Conservation (phyloP, 192 early-diverging fungal species). For the Entomortierella lignicola region DNA sequence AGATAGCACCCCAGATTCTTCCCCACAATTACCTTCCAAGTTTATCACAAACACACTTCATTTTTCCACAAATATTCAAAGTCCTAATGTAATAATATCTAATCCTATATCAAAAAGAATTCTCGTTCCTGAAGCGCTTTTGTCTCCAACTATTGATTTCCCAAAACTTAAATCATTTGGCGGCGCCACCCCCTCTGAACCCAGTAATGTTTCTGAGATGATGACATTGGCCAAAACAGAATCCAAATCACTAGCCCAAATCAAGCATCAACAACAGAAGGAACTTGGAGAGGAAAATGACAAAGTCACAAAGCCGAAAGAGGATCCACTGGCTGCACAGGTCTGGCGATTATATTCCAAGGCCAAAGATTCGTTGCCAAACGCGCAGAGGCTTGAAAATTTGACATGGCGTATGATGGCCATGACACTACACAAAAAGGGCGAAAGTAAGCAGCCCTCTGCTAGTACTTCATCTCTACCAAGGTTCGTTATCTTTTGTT, state of each 20-base stretch:
- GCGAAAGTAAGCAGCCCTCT: not conserved
- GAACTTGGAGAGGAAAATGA: not conserved
- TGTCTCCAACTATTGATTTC: constrained; percentile 16
- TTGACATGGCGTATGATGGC: constrained; percentile 85
- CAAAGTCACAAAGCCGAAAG: not conserved
- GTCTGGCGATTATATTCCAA: constrained; percentile 78
- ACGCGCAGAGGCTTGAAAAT: constrained; percentile 81
- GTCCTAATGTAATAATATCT: constrained; percentile 5
- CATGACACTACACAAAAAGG: constrained; percentile 63
- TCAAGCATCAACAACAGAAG: not conserved
- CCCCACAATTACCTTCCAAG: not conserved
- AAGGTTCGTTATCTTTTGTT: constrained; percentile 11
- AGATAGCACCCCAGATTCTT: not conserved
- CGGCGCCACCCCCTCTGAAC: not conserved
- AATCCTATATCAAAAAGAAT: not conserved
- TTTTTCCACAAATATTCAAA: not conserved
- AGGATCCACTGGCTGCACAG: constrained; percentile 60
- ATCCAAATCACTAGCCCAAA: not conserved
- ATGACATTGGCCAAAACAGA: not conserved
- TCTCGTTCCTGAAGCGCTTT: constrained; percentile 7
- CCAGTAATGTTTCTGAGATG: not conserved
- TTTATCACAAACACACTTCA: not conserved
- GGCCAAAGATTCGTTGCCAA: constrained; percentile 77
- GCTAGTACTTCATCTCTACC: not conserved
- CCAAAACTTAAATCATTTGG: constrained; percentile 11